A percentile compares a stretch with the other conserved stretches of the same genome.
Conservation (phyloP, 2,329 filamentous ascomycete genomes). For the Neonectria faginata region DNA sequence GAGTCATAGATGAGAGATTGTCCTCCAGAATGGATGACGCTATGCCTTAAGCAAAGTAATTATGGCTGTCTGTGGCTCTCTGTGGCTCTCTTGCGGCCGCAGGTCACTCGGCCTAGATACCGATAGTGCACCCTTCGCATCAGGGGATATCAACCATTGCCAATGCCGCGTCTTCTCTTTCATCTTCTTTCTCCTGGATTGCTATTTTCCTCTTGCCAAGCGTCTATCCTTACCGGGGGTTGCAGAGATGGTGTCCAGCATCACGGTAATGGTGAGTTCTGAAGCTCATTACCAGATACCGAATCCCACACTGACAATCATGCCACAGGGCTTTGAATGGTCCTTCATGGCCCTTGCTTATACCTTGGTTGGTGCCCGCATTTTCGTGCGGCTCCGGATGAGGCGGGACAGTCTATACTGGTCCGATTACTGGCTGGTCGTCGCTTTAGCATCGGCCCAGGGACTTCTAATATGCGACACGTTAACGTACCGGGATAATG, state of each 20-base stretch:
- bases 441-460: constrained; percentile 1
- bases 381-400: constrained; percentile 19
- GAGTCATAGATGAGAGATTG: too few relatives aligned
- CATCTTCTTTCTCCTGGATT: not conserved
- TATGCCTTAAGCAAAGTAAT: not conserved
- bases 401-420: constrained; percentile 13
- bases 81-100: too few relatives aligned
- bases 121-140: not conserved
- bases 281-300: not conserved
- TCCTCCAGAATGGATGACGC: too few relatives aligned
- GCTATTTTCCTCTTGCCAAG: not conserved
- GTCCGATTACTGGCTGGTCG: constrained; percentile 5
- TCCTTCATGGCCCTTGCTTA: constrained; percentile 9
- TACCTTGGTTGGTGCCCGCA: constrained; percentile 11
- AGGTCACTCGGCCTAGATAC: too few relatives aligned
- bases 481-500: constrained; percentile 3
- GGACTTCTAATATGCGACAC: constrained; percentile 19
- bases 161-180: not conserved
- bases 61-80: too few relatives aligned
- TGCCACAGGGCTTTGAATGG: constrained; percentile 17
- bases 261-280: not conserved
- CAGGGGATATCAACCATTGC: too few relatives aligned
- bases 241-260: not conserved
- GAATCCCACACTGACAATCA: not conserved
- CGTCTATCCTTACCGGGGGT: not conserved